Evolutionary conservation across 805 yeast genomes (phyloP).

Genomic region (Candida qinlingensis): DNA sequence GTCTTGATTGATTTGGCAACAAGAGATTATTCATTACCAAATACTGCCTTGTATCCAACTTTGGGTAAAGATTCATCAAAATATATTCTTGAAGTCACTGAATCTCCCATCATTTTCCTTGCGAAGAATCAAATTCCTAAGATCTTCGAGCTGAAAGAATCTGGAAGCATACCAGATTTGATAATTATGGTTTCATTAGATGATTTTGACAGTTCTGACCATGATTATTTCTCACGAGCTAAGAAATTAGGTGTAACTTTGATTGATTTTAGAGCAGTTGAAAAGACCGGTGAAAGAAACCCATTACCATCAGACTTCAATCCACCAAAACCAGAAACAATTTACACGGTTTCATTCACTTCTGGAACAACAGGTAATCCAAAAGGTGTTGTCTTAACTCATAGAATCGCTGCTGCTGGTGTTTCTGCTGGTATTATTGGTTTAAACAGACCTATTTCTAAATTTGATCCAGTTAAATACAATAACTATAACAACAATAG

Average conservation of each 20-base stretch:
- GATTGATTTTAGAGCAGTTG: slow-evolving; percentile 37
- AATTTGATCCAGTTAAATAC: slow-evolving; percentile 11
- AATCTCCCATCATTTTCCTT: slow-evolving; percentile 45
- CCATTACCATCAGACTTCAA: slow-evolving; percentile 31
- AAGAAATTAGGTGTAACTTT: slow-evolving; percentile 32
- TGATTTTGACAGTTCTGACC: slow-evolving; percentile 33
- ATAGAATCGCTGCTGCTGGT: slow-evolving; percentile 43
- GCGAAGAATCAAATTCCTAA: slow-evolving; percentile 39
- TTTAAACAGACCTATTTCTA: slow-evolving; percentile 19
- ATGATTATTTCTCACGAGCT: slow-evolving; percentile 26
- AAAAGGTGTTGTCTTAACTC: slow-evolving; percentile 60
- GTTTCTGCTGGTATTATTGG: slow-evolving; percentile 35
- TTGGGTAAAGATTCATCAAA: slow-evolving; percentile 45
- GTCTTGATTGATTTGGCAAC: slow-evolving; percentile 53
- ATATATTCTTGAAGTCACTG: slow-evolving; percentile 46
- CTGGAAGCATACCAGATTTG: slow-evolving; percentile 28
- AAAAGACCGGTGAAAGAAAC: slow-evolving; percentile 38
- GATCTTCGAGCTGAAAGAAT: slow-evolving; percentile 27
- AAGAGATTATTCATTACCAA: slow-evolving; percentile 39
- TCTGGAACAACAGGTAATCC: slow-evolving; percentile 76
- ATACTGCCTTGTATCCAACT: slow-evolving; percentile 40
- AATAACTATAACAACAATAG: slow-evolving; percentile 11
- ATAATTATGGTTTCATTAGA: slow-evolving; percentile 55
- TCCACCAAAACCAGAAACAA: slow-evolving; percentile 46
- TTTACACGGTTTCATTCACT: slow-evolving; percentile 63